Percentiles rank a stretch among this genome's conserved stretches.
These are phyloP conservation scores for Cenchrus purpureus DNA, from an alignment of 176 grass and related monocot species.

Conservation along the genomic window DNA sequence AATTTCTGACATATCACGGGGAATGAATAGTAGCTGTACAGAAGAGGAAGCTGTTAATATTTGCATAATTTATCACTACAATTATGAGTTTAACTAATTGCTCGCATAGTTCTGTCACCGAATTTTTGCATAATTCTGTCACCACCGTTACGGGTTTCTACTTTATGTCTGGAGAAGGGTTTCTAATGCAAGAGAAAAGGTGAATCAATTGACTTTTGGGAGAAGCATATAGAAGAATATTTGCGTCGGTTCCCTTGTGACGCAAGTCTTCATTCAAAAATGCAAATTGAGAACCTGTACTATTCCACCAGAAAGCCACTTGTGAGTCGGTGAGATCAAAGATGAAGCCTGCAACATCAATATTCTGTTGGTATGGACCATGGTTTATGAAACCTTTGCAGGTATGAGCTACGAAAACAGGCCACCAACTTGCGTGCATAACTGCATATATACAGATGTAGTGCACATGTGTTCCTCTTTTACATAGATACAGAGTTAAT, in stretches of 20 bases:
- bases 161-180: conserved; percentile 16
- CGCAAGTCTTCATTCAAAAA: conserved; percentile 38
- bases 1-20: not conserved
- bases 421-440: conserved; percentile 17
- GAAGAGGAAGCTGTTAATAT: not conserved
- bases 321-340: conserved; percentile 31
- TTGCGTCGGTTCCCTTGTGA: conserved; percentile 43
- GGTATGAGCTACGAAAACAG: conserved; percentile 12
- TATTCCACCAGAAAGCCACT: conserved; percentile 26
- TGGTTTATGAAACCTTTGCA: conserved; percentile 23
- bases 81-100: not conserved
- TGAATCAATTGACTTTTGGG: conserved; percentile 35
- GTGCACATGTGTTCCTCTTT: not conserved
- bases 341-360: conserved; percentile 12
- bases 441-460: not conserved
- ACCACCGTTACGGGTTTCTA: not conserved
- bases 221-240: conserved; percentile 15
- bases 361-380: conserved; percentile 23
- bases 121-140: conserved; percentile 3
- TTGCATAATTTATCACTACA: conserved; percentile 7
- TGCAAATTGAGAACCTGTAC: conserved; percentile 30
- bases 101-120: not conserved
- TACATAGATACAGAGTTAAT: not conserved
- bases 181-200: conserved; percentile 14
- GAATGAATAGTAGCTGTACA: not conserved